phyloP scores from a whole-genome alignment of 2,329 filamentous ascomycete genomes.

The Ilyonectria robusta region DNA sequence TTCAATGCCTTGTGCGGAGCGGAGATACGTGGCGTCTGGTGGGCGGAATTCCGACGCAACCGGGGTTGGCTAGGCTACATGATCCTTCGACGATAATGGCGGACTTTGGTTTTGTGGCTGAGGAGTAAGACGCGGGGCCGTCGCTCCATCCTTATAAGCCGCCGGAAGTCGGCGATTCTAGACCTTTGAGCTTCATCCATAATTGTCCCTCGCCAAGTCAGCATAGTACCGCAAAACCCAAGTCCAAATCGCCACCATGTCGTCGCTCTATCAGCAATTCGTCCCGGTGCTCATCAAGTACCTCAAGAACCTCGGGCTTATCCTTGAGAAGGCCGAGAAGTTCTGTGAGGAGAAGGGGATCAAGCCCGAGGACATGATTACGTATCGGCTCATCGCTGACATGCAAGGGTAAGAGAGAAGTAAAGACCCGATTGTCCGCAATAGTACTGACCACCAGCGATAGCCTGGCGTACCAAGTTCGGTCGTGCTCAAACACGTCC shows the following conservation, averaged over 20 bases:
- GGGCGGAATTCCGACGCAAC: constrained; percentile 2
- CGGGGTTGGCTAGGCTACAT: neutral
- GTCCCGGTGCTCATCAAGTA: constrained; percentile 49
- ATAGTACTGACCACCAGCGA: neutral
- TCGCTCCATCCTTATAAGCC: neutral
- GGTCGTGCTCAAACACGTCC: constrained; percentile 45
- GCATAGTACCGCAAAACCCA: neutral
- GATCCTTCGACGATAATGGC: neutral
- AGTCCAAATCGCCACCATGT: constrained; percentile 31
- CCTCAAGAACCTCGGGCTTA: constrained; percentile 42
- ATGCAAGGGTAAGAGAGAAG: constrained; percentile 35
- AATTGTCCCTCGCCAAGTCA: neutral
- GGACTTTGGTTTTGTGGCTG: neutral
- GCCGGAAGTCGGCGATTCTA: neutral
- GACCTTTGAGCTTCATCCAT: neutral
- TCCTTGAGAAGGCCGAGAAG: constrained; percentile 42
- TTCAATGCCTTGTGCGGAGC: neutral
- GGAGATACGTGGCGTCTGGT: neutral
- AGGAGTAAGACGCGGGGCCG: neutral
- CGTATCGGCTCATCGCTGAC: constrained; percentile 39
- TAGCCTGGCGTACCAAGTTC: constrained; percentile 43
- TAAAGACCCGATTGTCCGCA: accelerated
- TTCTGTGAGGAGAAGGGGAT: constrained; percentile 39
- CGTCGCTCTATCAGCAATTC: constrained; percentile 43
- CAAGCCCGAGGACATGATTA: constrained; percentile 40